Conservation (phyloP, 176 grass and related monocot species). For the Paspalum notatum region DNA sequence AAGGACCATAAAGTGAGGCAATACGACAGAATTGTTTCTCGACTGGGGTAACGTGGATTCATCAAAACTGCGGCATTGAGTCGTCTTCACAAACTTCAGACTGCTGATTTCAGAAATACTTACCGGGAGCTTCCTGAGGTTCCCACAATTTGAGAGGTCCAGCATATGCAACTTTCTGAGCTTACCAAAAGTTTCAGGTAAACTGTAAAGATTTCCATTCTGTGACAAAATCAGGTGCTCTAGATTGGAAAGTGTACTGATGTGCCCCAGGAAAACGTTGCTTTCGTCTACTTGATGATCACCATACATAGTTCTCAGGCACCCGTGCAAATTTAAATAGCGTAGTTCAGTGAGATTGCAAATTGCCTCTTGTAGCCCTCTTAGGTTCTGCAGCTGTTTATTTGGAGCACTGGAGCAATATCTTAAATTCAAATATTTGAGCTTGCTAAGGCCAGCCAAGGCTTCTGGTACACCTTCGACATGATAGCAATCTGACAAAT, state of each 20-base stretch:
- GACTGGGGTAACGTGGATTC: not conserved
- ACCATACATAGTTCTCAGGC: not conserved
- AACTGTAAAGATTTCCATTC: not conserved
- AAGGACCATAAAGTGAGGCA: not conserved
- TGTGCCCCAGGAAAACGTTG: not conserved
- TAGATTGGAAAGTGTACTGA: not conserved
- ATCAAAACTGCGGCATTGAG: not conserved
- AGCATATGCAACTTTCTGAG: slow-evolving; percentile 19
- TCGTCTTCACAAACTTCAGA: not conserved
- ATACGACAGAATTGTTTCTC: not conserved
- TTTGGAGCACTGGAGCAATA: not conserved
- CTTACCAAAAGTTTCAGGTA: slow-evolving; percentile 2
- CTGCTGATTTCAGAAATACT: not conserved
- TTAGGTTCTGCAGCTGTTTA: not conserved
- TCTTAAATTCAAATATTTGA: not conserved
- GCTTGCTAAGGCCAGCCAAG: not conserved
- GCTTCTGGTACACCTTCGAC: slow-evolving; percentile 10
- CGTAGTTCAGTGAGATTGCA: not conserved
- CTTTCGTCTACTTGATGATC: not conserved
- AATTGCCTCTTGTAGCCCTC: not conserved
- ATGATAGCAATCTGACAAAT: not conserved
- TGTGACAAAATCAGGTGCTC: not conserved
- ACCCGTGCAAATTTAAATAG: not conserved
- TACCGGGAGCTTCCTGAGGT: not conserved
- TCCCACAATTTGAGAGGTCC: not conserved